A percentile compares a stretch with the other conserved stretches of the same genome.
Evolutionary conservation across 768 basidiomycete species (phyloP).

Genomic region (Ramaria rubella): DNA sequence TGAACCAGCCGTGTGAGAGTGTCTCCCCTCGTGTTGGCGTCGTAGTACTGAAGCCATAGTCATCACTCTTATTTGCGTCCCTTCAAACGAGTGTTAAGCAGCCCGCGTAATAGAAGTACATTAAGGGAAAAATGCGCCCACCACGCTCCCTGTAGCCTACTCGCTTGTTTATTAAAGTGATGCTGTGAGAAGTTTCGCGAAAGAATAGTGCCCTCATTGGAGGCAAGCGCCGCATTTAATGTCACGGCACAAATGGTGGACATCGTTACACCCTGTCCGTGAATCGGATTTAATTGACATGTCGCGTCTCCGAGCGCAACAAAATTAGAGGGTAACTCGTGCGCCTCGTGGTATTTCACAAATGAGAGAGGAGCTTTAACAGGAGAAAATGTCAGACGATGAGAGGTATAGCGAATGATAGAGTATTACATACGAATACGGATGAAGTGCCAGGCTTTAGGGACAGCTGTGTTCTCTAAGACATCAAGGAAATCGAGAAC

Average conservation of each 20-base stretch:
- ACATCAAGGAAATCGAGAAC: constrained; percentile 12
- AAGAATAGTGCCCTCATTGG: background rate
- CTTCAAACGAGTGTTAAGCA: background rate
- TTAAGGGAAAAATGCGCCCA: background rate
- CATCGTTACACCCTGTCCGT: constrained; percentile 7
- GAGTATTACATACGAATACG: background rate
- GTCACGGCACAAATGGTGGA: background rate
- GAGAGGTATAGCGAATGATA: constrained; percentile 6
- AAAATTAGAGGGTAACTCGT: constrained; percentile 17
- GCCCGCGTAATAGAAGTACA: background rate
- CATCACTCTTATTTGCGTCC: background rate
- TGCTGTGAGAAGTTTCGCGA: background rate
- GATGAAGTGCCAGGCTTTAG: background rate
- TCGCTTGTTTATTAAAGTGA: background rate
- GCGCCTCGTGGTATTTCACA: constrained; percentile 14
- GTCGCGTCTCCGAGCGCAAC: constrained; percentile 14
- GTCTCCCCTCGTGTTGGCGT: background rate
- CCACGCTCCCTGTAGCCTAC: background rate
- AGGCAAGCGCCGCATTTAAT: background rate
- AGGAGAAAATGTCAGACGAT: background rate
- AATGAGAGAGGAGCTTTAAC: constrained; percentile 12
- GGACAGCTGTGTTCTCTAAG: no score
- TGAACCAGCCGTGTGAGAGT: background rate
- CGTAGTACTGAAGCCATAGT: background rate
- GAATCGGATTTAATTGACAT: constrained; percentile 12